Conservation (phyloP, 805 yeast species). For the Candida peoriensis region DNA sequence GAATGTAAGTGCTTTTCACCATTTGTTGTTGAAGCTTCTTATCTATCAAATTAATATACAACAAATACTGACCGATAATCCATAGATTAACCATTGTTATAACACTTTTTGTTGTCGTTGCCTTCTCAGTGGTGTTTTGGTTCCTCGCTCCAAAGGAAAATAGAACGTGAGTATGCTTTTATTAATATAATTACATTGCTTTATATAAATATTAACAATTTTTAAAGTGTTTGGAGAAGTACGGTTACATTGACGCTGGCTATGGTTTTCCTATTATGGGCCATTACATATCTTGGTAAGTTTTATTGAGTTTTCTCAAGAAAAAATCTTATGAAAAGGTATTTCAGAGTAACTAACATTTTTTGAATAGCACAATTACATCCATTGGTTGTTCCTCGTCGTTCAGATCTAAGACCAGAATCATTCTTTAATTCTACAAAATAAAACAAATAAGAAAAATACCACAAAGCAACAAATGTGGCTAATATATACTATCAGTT, state of each 20-base stretch:
- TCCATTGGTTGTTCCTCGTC: conserved; percentile 85
- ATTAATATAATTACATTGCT: background rate
- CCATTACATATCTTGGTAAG: conserved; percentile 71
- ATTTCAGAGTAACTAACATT: conserved; percentile 6
- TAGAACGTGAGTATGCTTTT: conserved; percentile 39
- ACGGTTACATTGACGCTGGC: conserved; percentile 62
- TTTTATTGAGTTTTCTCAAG: background rate
- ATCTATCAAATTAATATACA: no score
- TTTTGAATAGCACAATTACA: conserved; percentile 55
- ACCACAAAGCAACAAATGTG: no score
- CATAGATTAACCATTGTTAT: conserved; percentile 46
- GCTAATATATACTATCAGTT: no score
- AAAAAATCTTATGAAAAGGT: background rate
- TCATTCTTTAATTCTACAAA: no score
- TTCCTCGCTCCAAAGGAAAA: conserved; percentile 78
- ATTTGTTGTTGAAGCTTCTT: no score
- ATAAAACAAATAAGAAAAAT: no score
- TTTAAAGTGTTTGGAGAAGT: conserved; percentile 61
- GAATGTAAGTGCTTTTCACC: no score
- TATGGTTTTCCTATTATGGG: conserved; percentile 88
- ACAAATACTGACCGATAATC: background rate
- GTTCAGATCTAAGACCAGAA: conserved; percentile 88
- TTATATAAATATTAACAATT: conserved; percentile 7
- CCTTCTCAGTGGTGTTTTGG: conserved; percentile 71
- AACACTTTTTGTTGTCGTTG: conserved; percentile 54